A percentile compares a stretch with the other conserved stretches of the same genome.
phyloP scores from a whole-genome alignment of 805 yeast genomes.

The Danielia reshetovae region DNA sequence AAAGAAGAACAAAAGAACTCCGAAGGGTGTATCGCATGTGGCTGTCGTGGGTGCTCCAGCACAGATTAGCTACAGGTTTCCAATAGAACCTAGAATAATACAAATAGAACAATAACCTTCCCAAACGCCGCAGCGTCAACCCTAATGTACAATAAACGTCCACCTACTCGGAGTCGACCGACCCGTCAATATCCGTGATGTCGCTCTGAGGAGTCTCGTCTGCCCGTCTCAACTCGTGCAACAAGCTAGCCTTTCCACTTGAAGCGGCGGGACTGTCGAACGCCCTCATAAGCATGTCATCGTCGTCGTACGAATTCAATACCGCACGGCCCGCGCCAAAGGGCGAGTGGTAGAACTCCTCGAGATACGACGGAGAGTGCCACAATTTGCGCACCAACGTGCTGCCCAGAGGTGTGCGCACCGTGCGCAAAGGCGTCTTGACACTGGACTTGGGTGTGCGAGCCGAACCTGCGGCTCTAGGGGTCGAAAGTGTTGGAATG shows the following conservation, averaged over 20 bases:
- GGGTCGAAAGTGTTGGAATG: constrained; percentile 5
- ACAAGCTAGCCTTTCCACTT: background rate
- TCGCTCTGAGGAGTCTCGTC: constrained; percentile 4
- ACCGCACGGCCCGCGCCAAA: constrained; percentile 13
- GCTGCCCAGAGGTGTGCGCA: constrained; percentile 39
- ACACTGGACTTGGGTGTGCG: constrained; percentile 34
- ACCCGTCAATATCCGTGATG: background rate
- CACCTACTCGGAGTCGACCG: background rate
- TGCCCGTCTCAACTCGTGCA: constrained; percentile 11
- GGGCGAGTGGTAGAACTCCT: constrained; percentile 59
- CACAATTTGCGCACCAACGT: constrained; percentile 51
- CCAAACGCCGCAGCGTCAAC: background rate
- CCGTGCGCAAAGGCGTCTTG: constrained; percentile 34
- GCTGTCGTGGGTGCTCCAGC: constrained; percentile 82
- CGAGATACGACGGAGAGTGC: constrained; percentile 64
- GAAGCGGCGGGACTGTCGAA: constrained; percentile 26
- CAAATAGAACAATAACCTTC: background rate
- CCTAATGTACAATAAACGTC: background rate
- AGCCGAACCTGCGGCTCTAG: constrained; percentile 12
- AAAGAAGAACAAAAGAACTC: constrained; percentile 22
- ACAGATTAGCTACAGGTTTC: constrained; percentile 44
- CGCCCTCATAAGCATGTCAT: constrained; percentile 41
- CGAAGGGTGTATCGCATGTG: constrained; percentile 69
- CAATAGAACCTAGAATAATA: constrained; percentile 1
- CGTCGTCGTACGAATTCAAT: constrained; percentile 41